Base-by-base conservation (phyloP, 1,284 basidiomycete genomes). In the Apiotrichum montevideense region DNA sequence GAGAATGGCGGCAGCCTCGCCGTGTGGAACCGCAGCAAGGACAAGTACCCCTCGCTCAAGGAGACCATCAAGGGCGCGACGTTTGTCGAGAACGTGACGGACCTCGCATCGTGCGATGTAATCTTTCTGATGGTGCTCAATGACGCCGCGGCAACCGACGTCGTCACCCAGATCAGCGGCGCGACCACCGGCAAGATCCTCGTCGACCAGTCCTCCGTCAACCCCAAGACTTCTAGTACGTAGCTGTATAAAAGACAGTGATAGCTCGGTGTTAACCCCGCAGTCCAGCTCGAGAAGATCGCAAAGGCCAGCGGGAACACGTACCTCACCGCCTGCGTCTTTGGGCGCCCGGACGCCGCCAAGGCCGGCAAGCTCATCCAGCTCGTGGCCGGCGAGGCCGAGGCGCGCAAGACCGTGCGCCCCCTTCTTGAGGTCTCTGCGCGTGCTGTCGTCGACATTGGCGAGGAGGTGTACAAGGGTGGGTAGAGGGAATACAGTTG, bases 381-480 rank as follows among this genome's bases (percentile, higher is more conserved):
- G 46, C 58, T 69, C 47, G 50, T 68, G 6, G 63, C 67, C 3
- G 71, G 71, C 34, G 55, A 63, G 7, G 3, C 37, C 3, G 54
- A 52, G 8, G 61, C 58, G 3, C 58, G 61, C 37, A 58, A 63
- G 37, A 49, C 46, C 9, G 57, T 73, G 32, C 58, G 52, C 46
- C 63, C 62, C 2, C 10, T 70, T 1, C 47, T 70, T 14, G 49
- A 60, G 2, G 56, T 57, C 14, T 53, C 48, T 6, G 32, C 70
- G 2, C 65, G 67, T 3, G 56, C 63, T 7, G 46, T 63, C 6
- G 59, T 73, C 29, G 66, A 70, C 42, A 58, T 67, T 4, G 71
- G 71, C n/a, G 59, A 66, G 10, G 65, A 73, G 56, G 67, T 67
- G 14, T 62, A 54, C 34, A 67, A 69, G 53, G 71, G 71, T 70